Evolutionary conservation across 2,329 filamentous ascomycete genomes (phyloP), one percentile per base, ranked within the genome.

Genomic region (Pseudocercospora musae): DNA sequence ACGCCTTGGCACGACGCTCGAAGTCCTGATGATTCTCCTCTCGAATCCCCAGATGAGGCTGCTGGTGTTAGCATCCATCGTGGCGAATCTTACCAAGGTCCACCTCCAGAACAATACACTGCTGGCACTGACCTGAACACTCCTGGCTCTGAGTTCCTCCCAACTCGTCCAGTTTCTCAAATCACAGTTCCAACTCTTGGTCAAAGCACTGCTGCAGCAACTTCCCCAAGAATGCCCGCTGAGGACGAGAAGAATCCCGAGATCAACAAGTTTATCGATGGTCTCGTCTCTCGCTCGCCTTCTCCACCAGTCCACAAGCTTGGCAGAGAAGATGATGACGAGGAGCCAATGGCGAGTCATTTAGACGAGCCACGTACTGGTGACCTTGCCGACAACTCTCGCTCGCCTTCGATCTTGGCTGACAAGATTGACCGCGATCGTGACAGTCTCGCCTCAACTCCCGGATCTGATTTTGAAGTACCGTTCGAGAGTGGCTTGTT

Each of bases 91-190:
- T 52, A 52, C 23, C 48, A 52, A 29, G 48, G 48, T 21, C 48
- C 48, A 52, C 23, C 48, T 25, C 48, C 48, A 31, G 48, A 31
- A 23, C 48, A 52, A 18, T 52, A 27, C 25, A 52, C 48, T n/a
- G 48, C 48, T 52, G 48, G 48, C 15, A 52, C 48, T 29, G 48
- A 52, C 25, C 31, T 52, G 48, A 46, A 48, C 31, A 63, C 61
- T n/a, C 61, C 61, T 52, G 61, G 57, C 20, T 63, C 61, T 18
- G 61, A 63, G 29, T 63, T 63, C 33, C 25, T 63, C 21, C 61
- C 61, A 13, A 63, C 57, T 8, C 61, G 61, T 18, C 61, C 61
- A 46, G 61, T 63, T 11, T 63, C 61, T 48, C 61, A 63, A 57
- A 58, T 63, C 7, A 58, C 57, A 27, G 21, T 63, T 15, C 61